Evolutionary conservation across 2,329 filamentous ascomycete species (phyloP).

Genomic region (Xylaria sp.): DNA sequence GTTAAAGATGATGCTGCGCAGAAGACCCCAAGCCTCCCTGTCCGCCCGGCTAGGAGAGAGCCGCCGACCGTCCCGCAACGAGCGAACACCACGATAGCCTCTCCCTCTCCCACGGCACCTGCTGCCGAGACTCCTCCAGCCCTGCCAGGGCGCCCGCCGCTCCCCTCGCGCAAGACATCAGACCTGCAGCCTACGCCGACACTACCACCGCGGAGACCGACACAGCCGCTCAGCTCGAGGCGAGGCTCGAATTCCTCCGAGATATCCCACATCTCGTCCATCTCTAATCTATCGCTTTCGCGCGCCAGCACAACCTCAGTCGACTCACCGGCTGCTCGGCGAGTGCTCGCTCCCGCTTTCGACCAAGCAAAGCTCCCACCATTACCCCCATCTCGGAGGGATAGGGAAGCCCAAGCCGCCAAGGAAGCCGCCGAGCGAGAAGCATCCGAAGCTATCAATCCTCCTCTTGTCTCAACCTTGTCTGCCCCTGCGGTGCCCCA

Average conservation of each 20-base stretch:
- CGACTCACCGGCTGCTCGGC: constrained; percentile 52
- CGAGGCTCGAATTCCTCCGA: constrained; percentile 70
- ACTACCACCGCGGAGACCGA: constrained; percentile 62
- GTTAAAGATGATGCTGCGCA: constrained; percentile 36
- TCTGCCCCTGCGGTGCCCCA: constrained; percentile 51
- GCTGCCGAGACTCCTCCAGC: constrained; percentile 43
- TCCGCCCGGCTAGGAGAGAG: constrained; percentile 51
- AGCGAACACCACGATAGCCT: constrained; percentile 47
- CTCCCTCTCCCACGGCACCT: constrained; percentile 30
- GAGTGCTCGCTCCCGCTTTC: constrained; percentile 67
- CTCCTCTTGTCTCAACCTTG: constrained; percentile 47
- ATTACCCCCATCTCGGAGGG: constrained; percentile 66
- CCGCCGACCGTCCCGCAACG: constrained; percentile 53
- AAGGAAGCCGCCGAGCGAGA: constrained; percentile 51
- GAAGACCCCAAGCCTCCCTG: constrained; percentile 54
- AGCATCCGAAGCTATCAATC: constrained; percentile 45
- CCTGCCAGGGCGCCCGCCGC: constrained; percentile 50
- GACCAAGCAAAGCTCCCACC: constrained; percentile 68
- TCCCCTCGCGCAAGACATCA: constrained; percentile 51
- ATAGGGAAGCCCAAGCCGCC: constrained; percentile 61
- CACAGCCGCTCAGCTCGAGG: constrained; percentile 57
- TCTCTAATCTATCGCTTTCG: constrained; percentile 66
- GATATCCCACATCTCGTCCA: constrained; percentile 63
- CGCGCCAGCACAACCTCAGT: constrained; percentile 60
- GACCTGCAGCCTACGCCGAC: constrained; percentile 46